These are phyloP conservation scores for Diutina rugosa DNA, from an alignment of 1,139 yeast genomes.

Conservation along the genomic window DNA sequence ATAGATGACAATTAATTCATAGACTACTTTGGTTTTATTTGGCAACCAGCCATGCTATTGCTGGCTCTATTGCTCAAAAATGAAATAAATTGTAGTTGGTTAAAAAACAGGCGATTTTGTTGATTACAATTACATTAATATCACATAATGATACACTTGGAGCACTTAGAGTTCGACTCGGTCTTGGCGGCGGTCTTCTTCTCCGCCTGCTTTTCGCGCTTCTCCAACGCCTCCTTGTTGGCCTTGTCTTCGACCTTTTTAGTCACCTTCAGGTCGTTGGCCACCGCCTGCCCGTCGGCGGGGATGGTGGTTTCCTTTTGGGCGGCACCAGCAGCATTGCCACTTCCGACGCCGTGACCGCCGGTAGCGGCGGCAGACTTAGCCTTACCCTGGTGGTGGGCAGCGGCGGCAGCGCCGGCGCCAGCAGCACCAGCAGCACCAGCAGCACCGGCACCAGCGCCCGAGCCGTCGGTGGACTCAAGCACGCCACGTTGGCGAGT, in stretches of 20 bases:
- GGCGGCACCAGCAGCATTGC: neutral
- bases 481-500: neutral
- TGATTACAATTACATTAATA: too few species aligned
- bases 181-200: neutral
- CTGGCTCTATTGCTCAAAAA: too few species aligned
- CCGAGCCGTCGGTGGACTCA: neutral
- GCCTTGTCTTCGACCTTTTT: neutral
- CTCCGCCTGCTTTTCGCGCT: neutral
- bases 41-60: too few species aligned
- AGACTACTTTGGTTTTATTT: too few species aligned
- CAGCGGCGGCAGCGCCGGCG: neutral
- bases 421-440: neutral
- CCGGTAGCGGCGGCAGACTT: neutral
- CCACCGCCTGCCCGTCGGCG: neutral
- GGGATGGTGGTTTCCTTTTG: neutral
- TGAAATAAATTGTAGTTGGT: too few species aligned
- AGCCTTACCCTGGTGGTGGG: neutral
- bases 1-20: too few species aligned
- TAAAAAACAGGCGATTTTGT: too few species aligned
- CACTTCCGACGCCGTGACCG: too few species aligned
- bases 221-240: neutral
- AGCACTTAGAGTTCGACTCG: neutral
- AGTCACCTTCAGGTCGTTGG: neutral
- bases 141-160: slow-evolving; percentile 2
- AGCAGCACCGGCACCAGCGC: neutral